Evolutionary conservation across 495 filamentous ascomycete genomes (phyloP).

Genomic region (Aeminium ludgeri): DNA sequence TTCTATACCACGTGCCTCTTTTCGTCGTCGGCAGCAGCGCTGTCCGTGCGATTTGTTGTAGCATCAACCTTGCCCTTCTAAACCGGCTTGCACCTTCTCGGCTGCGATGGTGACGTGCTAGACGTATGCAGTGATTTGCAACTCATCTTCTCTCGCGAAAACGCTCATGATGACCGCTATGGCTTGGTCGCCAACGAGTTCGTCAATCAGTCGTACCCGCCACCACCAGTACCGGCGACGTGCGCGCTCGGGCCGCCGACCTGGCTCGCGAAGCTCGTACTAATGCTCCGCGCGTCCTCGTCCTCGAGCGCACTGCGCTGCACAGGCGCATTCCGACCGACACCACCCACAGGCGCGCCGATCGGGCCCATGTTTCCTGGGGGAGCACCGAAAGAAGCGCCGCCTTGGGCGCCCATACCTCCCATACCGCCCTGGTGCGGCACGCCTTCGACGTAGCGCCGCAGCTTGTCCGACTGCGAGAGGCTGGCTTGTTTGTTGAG

Average conservation of each 20-base stretch:
- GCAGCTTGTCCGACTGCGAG: slow-evolving; percentile 68
- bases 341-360: slow-evolving; percentile 25
- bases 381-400: slow-evolving; percentile 22
- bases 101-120: too few species aligned
- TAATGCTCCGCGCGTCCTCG: slow-evolving; percentile 88
- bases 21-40: too few species aligned
- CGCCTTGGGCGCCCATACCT: too few species aligned
- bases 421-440: background rate
- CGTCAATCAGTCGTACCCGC: too few species aligned
- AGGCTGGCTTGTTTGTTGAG: slow-evolving; percentile 61
- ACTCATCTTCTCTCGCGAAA: too few species aligned
- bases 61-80: too few species aligned
- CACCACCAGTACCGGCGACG: background rate
- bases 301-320: slow-evolving; percentile 30
- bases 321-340: background rate
- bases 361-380: slow-evolving; percentile 21
- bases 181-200: too few species aligned
- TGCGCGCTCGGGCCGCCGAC: slow-evolving; percentile 34
- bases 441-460: slow-evolving; percentile 71
- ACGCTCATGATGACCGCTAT: too few species aligned
- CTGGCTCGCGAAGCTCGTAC: slow-evolving; percentile 90
- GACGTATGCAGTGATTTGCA: too few species aligned
- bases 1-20: too few species aligned
- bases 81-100: too few species aligned
- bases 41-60: too few species aligned